A percentile compares a stretch with the other conserved stretches of the same genome.
These are phyloP conservation scores for Colletotrichum aenigma DNA, from an alignment of 2,329 filamentous ascomycete genomes.

Conservation along the genomic window DNA sequence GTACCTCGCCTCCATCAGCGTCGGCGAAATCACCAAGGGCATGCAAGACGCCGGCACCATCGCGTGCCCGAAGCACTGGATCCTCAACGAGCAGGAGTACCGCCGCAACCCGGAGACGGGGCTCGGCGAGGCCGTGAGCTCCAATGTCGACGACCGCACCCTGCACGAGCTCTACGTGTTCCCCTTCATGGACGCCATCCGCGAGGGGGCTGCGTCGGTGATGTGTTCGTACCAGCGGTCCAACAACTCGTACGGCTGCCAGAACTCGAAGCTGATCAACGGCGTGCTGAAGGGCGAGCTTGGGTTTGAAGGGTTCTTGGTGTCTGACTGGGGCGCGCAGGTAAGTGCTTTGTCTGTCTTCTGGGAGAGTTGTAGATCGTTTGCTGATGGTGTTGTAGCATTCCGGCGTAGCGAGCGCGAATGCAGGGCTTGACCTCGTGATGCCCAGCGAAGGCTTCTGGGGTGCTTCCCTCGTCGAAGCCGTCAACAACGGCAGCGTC, in stretches of 20 bases:
- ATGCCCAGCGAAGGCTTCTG: slow-evolving; percentile 75
- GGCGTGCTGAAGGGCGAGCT: slow-evolving; percentile 73
- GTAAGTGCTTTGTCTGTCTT: slow-evolving; percentile 67
- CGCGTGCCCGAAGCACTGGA: slow-evolving; percentile 58
- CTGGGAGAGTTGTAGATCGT: neutral
- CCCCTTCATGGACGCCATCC: slow-evolving; percentile 72
- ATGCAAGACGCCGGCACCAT: slow-evolving; percentile 51
- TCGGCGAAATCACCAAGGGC: slow-evolving; percentile 64
- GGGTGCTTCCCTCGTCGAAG: slow-evolving; percentile 64
- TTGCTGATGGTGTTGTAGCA: neutral
- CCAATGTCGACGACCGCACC: slow-evolving; percentile 67
- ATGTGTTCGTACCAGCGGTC: slow-evolving; percentile 81
- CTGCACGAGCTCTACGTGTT: slow-evolving; percentile 71
- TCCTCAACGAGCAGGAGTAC: slow-evolving; percentile 73
- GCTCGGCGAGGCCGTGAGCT: slow-evolving; percentile 54
- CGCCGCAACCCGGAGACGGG: slow-evolving; percentile 48
- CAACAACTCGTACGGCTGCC: slow-evolving; percentile 71
- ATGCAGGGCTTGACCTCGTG: slow-evolving; percentile 78
- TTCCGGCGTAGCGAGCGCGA: slow-evolving; percentile 49
- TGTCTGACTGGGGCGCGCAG: slow-evolving; percentile 78
- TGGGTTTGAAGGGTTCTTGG: slow-evolving; percentile 67
- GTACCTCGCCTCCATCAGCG: slow-evolving; percentile 69
- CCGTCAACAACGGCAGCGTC: slow-evolving; percentile 59
- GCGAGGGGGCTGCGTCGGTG: slow-evolving; percentile 66
- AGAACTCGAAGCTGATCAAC: slow-evolving; percentile 65